phyloP scores from a whole-genome alignment of 495 filamentous ascomycete species.

The Amphirosellinia nigrospora region DNA sequence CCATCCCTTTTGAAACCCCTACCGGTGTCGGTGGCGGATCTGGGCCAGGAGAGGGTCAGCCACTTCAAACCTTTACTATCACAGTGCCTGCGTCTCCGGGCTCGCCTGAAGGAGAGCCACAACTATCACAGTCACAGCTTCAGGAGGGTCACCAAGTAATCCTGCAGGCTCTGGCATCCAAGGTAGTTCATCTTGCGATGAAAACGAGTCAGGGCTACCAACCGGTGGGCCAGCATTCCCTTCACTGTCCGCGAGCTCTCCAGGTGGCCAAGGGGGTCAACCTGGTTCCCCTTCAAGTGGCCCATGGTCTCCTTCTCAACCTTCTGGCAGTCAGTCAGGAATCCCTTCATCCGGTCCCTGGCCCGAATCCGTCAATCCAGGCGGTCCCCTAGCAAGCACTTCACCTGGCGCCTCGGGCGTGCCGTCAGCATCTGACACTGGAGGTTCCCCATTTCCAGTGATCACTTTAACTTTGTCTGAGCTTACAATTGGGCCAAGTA shows the following conservation, averaged over 20 bases:
- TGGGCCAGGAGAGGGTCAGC: constrained; percentile 16
- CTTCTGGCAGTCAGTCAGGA: constrained; percentile 3
- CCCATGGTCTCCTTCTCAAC: background rate
- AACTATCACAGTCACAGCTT: constrained; percentile 24
- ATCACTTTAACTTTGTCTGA: constrained; percentile 23
- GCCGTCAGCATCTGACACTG: constrained; percentile 5
- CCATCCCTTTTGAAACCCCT: constrained; percentile 7
- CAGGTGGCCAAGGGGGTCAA: constrained; percentile 10
- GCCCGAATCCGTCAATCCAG: too few relatives aligned
- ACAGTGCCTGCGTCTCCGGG: constrained; percentile 12
- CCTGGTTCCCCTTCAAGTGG: constrained; percentile 12
- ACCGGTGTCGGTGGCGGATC: background rate
- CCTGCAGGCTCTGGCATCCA: constrained; percentile 1
- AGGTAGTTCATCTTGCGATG: constrained; percentile 21
- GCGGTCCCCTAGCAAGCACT: constrained; percentile 17
- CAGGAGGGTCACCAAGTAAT: constrained; percentile 17
- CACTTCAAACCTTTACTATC: constrained; percentile 23
- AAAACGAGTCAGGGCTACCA: constrained; percentile 10
- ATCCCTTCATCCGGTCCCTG: constrained; percentile 9
- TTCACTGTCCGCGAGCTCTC: constrained; percentile 18
- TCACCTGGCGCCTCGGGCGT: constrained; percentile 11
- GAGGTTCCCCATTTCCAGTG: constrained; percentile 19
- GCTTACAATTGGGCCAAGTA: background rate
- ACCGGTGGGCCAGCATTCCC: constrained; percentile 12
- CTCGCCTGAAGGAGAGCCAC: constrained; percentile 10